These are phyloP conservation scores for Strobilomyces dryophilus DNA, from an alignment of 768 basidiomycete species.

Conservation along the genomic window DNA sequence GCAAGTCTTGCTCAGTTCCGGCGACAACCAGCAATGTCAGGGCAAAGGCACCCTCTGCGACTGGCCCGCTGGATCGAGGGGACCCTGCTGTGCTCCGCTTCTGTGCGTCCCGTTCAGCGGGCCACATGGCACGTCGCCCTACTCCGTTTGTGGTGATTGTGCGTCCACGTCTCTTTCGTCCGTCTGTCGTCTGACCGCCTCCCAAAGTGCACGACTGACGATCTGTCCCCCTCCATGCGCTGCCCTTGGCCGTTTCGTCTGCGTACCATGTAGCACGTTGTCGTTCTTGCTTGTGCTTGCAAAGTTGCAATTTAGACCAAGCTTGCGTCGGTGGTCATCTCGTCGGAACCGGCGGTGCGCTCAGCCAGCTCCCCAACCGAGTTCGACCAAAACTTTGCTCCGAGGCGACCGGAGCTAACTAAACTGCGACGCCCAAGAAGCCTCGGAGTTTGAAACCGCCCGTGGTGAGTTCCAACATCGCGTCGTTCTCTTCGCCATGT, in stretches of 20 bases:
- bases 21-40: neutral
- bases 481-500: neutral
- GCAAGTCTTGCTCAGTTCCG: slow-evolving; percentile 1
- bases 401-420: neutral
- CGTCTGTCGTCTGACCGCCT: neutral
- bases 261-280: neutral
- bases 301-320: no score
- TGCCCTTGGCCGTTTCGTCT: neutral
- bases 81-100: slow-evolving; percentile 8
- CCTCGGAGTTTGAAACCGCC: neutral
- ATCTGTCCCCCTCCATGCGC: neutral
- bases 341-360: no score
- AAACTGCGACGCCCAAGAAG: no score
- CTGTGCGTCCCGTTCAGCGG: slow-evolving; percentile 8
- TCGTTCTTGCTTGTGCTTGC: no score
- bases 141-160: slow-evolving; percentile 11
- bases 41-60: slow-evolving; percentile 2
- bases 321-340: no score
- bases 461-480: neutral
- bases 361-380: no score
- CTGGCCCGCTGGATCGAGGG: slow-evolving; percentile 13
- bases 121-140: neutral
- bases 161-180: neutral
- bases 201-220: neutral
- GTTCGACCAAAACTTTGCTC: no score